Evolutionary conservation across 768 basidiomycete genomes (phyloP).

Genomic region (Lentinula aciculospora): DNA sequence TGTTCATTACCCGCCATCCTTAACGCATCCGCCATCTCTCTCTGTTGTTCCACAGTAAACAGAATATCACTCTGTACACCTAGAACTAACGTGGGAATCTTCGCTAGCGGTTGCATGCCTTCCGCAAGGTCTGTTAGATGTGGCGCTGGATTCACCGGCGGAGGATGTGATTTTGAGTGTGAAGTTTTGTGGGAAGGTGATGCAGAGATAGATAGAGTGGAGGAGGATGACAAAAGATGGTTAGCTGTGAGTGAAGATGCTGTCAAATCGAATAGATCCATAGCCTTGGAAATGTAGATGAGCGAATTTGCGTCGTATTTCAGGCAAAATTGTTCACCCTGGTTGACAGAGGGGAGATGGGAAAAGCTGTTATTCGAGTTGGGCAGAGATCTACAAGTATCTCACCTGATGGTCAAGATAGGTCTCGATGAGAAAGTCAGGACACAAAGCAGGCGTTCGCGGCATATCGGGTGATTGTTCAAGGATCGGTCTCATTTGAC

Average conservation of each 20-base stretch:
- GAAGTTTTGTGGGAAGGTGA: slow-evolving; percentile 31
- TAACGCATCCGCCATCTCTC: slow-evolving; percentile 90
- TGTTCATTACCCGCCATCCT: slow-evolving; percentile 82
- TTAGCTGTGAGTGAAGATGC: slow-evolving; percentile 55
- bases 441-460: slow-evolving; percentile 75
- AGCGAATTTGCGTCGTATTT: slow-evolving; percentile 99
- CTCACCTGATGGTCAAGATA: slow-evolving; percentile 94
- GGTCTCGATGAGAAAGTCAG: slow-evolving; percentile 97
- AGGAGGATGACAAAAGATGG: slow-evolving; percentile 12
- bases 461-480: slow-evolving; percentile 22
- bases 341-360: slow-evolving; percentile 48
- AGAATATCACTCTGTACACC: slow-evolving; percentile 97
- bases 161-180: slow-evolving; percentile 66
- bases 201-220: slow-evolving; percentile 15
- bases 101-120: slow-evolving; percentile 68
- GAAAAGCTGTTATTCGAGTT: slow-evolving; percentile 52
- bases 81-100: slow-evolving; percentile 80
- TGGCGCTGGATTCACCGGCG: slow-evolving; percentile 66
- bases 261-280: slow-evolving; percentile 98
- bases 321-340: slow-evolving; percentile 95
- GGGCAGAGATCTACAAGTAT: slow-evolving; percentile 42
- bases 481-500: slow-evolving; percentile 51
- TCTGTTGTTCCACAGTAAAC: slow-evolving; percentile 95
- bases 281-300: slow-evolving; percentile 98
- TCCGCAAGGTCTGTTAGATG: slow-evolving; percentile 71